These are phyloP conservation scores for Geranium incanum DNA, from an alignment of 441 rosid species.

Conservation along the genomic window DNA sequence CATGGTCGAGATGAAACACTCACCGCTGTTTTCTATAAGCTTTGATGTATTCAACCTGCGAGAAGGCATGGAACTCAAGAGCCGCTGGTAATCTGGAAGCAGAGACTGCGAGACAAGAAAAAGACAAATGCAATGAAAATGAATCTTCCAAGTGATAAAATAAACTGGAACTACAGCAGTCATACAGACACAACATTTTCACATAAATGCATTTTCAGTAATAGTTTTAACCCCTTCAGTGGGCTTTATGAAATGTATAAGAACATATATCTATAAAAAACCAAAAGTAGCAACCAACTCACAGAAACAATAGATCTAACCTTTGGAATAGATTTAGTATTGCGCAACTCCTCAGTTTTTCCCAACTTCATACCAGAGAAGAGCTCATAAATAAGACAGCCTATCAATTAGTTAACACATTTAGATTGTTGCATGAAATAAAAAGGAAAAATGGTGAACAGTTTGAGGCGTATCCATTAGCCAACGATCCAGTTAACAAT, in stretches of 20 bases:
- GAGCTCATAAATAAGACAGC: slow-evolving; percentile 89
- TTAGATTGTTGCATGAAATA: neutral
- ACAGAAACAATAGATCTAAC: slow-evolving; percentile 33
- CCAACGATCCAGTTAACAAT: neutral
- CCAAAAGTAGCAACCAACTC: slow-evolving; percentile 9
- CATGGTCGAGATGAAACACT: slow-evolving; percentile 21
- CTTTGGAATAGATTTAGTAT: slow-evolving; percentile 90
- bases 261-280: neutral
- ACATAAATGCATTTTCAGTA: slow-evolving; percentile 9
- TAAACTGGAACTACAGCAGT: slow-evolving; percentile 3
- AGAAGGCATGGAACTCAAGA: slow-evolving; percentile 93
- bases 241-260: slow-evolving; percentile 7
- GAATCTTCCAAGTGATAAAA: slow-evolving; percentile 23
- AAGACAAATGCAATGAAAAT: slow-evolving; percentile 38
- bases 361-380: slow-evolving; percentile 78
- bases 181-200: neutral
- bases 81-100: slow-evolving; percentile 99
- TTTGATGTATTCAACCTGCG: slow-evolving; percentile 94
- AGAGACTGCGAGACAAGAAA: slow-evolving; percentile 71
- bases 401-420: slow-evolving; percentile 32
- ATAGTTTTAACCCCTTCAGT: slow-evolving; percentile 8
- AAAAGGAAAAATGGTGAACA: neutral
- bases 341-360: slow-evolving; percentile 94
- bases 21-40: slow-evolving; percentile 93
- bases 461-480: neutral